phyloP scores from a whole-genome alignment of 176 grass and related monocot species.

The Tuctoria greenei region DNA sequence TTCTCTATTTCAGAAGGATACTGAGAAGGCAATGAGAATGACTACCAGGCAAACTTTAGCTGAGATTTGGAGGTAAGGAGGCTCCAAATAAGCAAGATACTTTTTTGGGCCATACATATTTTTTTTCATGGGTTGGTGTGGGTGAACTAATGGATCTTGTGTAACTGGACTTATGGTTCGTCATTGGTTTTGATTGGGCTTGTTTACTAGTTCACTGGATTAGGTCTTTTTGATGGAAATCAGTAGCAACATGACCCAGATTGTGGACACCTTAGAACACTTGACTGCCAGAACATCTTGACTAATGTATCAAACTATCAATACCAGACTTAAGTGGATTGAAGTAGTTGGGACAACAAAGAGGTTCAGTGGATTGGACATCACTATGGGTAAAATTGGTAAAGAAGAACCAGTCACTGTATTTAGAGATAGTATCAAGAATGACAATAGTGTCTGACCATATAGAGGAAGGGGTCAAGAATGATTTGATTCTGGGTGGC shows the following conservation, averaged over 20 bases:
- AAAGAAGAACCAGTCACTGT: neutral
- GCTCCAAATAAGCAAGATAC: neutral
- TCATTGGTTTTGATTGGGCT: neutral
- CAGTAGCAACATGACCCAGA: neutral
- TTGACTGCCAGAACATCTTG: neutral
- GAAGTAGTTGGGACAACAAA: neutral
- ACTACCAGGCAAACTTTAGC: conserved; percentile 78
- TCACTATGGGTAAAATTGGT: neutral
- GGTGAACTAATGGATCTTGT: neutral
- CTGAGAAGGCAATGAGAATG: conserved; percentile 80
- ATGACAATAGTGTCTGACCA: neutral
- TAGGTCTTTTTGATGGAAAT: neutral
- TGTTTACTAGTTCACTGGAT: neutral
- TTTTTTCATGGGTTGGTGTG: neutral
- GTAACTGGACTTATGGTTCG: neutral
- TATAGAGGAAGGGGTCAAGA: neutral
- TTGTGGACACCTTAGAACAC: neutral
- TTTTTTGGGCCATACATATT: neutral
- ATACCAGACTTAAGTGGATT: neutral
- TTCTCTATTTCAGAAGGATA: conserved; percentile 67
- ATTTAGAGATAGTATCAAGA: neutral
- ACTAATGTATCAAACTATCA: neutral
- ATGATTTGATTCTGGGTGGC: neutral
- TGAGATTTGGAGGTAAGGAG: conserved; percentile 83
- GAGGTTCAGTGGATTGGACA: neutral